These are phyloP conservation scores for Hanseniaspora clermontiae DNA, from an alignment of 805 yeast genomes.

Conservation along the genomic window DNA sequence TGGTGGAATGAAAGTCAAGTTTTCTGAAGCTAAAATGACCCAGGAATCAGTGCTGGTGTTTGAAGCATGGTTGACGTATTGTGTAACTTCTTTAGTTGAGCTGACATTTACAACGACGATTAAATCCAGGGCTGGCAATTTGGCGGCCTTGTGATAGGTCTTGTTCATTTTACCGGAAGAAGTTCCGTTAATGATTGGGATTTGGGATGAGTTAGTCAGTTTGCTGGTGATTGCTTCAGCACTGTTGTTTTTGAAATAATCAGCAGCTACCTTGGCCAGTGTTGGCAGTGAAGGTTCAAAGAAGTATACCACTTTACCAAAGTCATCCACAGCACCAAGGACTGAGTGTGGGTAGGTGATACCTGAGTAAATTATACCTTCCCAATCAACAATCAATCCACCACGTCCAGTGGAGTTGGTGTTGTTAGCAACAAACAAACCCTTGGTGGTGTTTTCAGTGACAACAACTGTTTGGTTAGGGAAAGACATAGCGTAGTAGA, in stretches of 20 bases:
- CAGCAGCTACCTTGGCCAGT: constrained; percentile 6
- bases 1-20: constrained; percentile 14
- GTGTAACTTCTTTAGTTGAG: neutral
- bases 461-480: constrained; percentile 21
- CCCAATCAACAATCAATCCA: constrained; percentile 20
- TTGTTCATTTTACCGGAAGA: constrained; percentile 16
- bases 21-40: constrained; percentile 19
- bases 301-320: constrained; percentile 20
- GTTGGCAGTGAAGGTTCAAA: constrained; percentile 20
- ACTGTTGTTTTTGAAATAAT: neutral
- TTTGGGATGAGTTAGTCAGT: neutral
- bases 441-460: constrained; percentile 18
- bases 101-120: neutral
- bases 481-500: constrained; percentile 21
- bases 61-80: neutral
- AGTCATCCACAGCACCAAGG: constrained; percentile 20
- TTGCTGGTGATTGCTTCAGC: neutral
- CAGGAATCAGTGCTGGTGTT: constrained; percentile 9
- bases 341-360: constrained; percentile 21
- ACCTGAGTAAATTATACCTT: constrained; percentile 23
- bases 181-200: neutral
- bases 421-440: constrained; percentile 19
- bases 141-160: neutral
- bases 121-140: neutral
- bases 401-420: constrained; percentile 19